phyloP scores from a whole-genome alignment of 1,139 yeast genomes.

The Taphrina communis region DNA sequence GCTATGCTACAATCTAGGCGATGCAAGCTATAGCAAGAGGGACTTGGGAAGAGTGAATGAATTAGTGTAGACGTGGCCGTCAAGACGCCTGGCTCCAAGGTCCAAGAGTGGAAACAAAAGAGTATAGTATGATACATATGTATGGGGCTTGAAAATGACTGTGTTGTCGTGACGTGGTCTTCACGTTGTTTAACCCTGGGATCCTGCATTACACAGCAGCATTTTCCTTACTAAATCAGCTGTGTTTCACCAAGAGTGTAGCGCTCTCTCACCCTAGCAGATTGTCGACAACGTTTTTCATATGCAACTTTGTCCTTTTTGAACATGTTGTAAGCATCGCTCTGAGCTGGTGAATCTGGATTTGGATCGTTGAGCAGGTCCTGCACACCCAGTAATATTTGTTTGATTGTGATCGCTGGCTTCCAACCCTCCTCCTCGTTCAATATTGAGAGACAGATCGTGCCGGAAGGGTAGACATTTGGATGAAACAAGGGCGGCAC shows the following conservation, averaged over 20 bases:
- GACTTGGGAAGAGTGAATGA: no score
- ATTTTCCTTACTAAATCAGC: conserved; percentile 15
- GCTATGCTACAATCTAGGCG: no score
- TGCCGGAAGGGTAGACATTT: conserved; percentile 95
- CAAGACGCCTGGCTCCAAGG: no score
- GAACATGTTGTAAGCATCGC: conserved; percentile 91
- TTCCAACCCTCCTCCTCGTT: conserved; percentile 98
- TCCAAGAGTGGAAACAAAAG: no score
- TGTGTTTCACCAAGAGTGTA: no score
- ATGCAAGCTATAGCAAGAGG: no score
- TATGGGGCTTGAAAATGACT: background rate
- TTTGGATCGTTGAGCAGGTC: conserved; percentile 89
- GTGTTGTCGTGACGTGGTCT: background rate
- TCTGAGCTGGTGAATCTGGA: conserved; percentile 96
- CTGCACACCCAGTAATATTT: conserved; percentile 88
- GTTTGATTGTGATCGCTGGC: conserved; percentile 92
- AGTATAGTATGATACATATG: background rate
- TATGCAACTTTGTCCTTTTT: conserved; percentile 61
- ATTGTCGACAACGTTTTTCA: conserved; percentile 55
- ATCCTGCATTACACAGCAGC: background rate
- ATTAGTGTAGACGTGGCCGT: no score
- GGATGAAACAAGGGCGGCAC: conserved; percentile 94
- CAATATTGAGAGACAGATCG: conserved; percentile 87
- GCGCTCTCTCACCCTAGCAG: conserved; percentile 25
- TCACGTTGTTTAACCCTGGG: background rate